Evolutionary conservation across 108 stramenopile genomes (phyloP), one percentile per base, ranked within the genome.

Genomic region (Seminavis robusta): DNA sequence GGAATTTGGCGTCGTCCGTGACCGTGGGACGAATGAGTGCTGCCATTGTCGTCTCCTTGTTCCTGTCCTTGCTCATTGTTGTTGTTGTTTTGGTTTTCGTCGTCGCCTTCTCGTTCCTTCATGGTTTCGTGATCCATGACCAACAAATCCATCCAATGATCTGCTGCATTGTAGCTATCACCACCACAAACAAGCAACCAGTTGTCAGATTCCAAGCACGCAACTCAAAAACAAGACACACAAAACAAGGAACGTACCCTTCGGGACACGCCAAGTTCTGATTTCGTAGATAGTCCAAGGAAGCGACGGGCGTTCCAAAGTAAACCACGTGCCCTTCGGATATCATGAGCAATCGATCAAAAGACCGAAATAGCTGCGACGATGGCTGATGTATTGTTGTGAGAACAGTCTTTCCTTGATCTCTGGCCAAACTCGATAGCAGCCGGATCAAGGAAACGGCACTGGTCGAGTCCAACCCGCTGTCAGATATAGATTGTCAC

Each of bases 101-200:
- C 25, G 7, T 59, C 67, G 40, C 59, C 54, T 1, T 67, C 64
- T 31, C 33, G 53, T 3, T 52, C 58, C 17, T 73, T 72, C 17
- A 69, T 29, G 29, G 75, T 54, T 49, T 49, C 52, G 38, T 81
- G 80, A 37, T 50, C 57, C n/a, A n/a, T n/a, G 0, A 88, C 82
- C 56, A 84, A 44, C 52, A 84, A 53, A 68, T 88, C 86, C 86
- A 84, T 88, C 67, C 80, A 78, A 55, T 88, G 86, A 73, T 88
- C 82, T 10, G 86, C 80, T 23, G 80, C 78, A 65, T 88, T 88
- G 61, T 88, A 88, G n/a, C n/a, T n/a, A n/a, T n/a, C n/a, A n/a
- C n/a, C n/a, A n/a, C n/a, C n/a, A n/a, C n/a, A n/a, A n/a, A n/a
- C n/a, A n/a, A n/a, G n/a, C n/a, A n/a, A n/a, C n/a, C n/a, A n/a